phyloP scores from a whole-genome alignment of 495 filamentous ascomycete genomes.

The Pseudoneurospora amorphoporcata region DNA sequence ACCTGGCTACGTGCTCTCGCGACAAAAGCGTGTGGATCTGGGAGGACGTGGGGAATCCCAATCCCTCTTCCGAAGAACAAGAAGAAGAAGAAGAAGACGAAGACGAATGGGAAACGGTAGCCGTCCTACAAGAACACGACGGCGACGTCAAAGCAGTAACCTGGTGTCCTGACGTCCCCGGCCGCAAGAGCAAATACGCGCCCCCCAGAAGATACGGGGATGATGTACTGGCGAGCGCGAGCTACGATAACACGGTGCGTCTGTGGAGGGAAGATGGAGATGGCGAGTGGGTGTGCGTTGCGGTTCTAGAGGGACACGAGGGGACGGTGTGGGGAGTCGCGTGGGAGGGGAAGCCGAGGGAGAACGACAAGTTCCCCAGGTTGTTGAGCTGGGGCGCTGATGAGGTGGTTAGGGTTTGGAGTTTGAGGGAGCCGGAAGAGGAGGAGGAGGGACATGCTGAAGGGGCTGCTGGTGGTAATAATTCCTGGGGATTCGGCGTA shows the following conservation, averaged over 20 bases:
- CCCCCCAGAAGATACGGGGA: constrained; percentile 20
- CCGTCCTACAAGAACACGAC: constrained; percentile 85
- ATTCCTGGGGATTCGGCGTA: constrained; percentile 28
- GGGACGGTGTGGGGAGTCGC: constrained; percentile 82
- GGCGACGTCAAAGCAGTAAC: constrained; percentile 89
- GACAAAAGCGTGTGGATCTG: constrained; percentile 99
- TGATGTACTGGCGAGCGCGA: constrained; percentile 70
- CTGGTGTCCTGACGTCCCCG: constrained; percentile 61
- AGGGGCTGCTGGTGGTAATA: neutral
- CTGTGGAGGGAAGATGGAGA: constrained; percentile 84
- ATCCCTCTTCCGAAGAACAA: constrained; percentile 25
- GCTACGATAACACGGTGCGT: constrained; percentile 86
- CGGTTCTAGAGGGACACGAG: constrained; percentile 63
- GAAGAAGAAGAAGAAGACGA: constrained; percentile 38
- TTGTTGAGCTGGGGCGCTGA: constrained; percentile 76
- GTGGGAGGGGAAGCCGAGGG: constrained; percentile 53
- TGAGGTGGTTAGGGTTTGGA: constrained; percentile 66
- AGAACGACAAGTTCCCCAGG: constrained; percentile 41
- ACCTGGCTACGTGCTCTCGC: constrained; percentile 78
- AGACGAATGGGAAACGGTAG: constrained; percentile 92
- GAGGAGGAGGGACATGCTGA: constrained; percentile 21
- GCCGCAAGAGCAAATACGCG: constrained; percentile 31
- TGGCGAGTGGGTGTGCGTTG: constrained; percentile 82
- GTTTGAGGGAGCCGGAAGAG: constrained; percentile 45
- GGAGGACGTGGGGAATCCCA: constrained; percentile 61